Percentiles rank a stretch among this genome's conserved stretches.
Evolutionary conservation across 371 early-diverging fungal species (phyloP).

Genomic region (Syncephalastrum contaminatum): DNA sequence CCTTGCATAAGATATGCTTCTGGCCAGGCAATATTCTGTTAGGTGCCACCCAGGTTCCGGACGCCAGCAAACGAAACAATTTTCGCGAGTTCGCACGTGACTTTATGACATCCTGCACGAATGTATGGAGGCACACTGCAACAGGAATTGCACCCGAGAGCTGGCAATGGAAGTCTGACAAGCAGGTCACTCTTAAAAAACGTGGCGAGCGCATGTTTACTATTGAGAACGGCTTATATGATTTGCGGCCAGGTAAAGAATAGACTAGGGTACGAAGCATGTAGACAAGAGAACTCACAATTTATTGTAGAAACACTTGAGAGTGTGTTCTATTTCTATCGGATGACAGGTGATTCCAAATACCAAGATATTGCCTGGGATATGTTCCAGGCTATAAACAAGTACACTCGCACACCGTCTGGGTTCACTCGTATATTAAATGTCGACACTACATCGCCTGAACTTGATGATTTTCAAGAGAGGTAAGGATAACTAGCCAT

Average conservation of each 20-base stretch:
- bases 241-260: slow-evolving; percentile 56
- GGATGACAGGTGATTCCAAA: slow-evolving; percentile 64
- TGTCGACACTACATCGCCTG: slow-evolving; percentile 38
- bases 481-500: slow-evolving; percentile 21
- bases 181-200: slow-evolving; percentile 6
- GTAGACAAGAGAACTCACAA: not conserved
- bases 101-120: slow-evolving; percentile 28
- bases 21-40: slow-evolving; percentile 41
- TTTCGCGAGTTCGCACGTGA: slow-evolving; percentile 23
- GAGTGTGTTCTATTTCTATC: slow-evolving; percentile 67
- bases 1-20: slow-evolving; percentile 30
- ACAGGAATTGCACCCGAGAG: slow-evolving; percentile 36
- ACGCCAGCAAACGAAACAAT: slow-evolving; percentile 8
- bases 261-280: not conserved
- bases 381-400: slow-evolving; percentile 60
- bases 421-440: slow-evolving; percentile 60
- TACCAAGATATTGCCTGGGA: slow-evolving; percentile 65
- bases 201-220: slow-evolving; percentile 10
- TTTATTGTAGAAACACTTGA: slow-evolving; percentile 65
- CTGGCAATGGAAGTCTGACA: slow-evolving; percentile 27
- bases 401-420: slow-evolving; percentile 42
- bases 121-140: slow-evolving; percentile 26
- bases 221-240: slow-evolving; percentile 22
- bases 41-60: slow-evolving; percentile 20
- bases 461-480: slow-evolving; percentile 42